Conservation (phyloP, 1,284 basidiomycete species). For the Fomitopsis betulina region DNA sequence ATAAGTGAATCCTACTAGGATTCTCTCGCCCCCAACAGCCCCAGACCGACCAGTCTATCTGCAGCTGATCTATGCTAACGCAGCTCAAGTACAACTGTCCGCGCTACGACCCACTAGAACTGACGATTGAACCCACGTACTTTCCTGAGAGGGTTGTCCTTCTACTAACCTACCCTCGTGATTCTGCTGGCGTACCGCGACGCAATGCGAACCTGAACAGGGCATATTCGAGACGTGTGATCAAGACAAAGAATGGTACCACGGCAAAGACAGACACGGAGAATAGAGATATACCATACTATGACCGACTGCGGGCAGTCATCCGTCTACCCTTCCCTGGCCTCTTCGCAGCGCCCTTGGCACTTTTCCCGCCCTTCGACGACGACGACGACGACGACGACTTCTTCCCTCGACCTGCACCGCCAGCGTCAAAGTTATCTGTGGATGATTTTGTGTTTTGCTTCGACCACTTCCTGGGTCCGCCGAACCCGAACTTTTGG, state of each 20-base stretch:
- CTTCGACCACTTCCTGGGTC: constrained; percentile 63
- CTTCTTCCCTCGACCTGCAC: constrained; percentile 31
- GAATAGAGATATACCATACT: background rate
- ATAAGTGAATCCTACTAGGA: too few species aligned
- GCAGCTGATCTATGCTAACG: too few species aligned
- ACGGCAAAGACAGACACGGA: too few species aligned
- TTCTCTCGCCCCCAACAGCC: too few species aligned
- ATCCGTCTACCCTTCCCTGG: constrained; percentile 61
- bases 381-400: too few species aligned
- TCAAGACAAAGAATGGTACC: background rate
- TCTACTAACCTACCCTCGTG: too few species aligned
- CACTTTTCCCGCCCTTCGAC: constrained; percentile 27
- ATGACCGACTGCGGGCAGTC: constrained; percentile 37
- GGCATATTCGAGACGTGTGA: too few species aligned
- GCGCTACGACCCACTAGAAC: background rate
- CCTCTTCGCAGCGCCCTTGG: constrained; percentile 39
- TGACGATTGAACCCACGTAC: background rate
- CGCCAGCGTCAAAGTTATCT: constrained; percentile 58
- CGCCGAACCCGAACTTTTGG: constrained; percentile 79
- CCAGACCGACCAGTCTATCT: too few species aligned
- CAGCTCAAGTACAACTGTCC: too few species aligned
- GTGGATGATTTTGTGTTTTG: constrained; percentile 80
- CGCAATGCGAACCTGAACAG: background rate
- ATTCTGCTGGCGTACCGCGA: background rate
- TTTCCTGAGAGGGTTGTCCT: too few species aligned